Percentiles rank a stretch among this genome's conserved stretches.
phyloP scores from a whole-genome alignment of 352 stramenopile species.

The Phytophthora rubi region DNA sequence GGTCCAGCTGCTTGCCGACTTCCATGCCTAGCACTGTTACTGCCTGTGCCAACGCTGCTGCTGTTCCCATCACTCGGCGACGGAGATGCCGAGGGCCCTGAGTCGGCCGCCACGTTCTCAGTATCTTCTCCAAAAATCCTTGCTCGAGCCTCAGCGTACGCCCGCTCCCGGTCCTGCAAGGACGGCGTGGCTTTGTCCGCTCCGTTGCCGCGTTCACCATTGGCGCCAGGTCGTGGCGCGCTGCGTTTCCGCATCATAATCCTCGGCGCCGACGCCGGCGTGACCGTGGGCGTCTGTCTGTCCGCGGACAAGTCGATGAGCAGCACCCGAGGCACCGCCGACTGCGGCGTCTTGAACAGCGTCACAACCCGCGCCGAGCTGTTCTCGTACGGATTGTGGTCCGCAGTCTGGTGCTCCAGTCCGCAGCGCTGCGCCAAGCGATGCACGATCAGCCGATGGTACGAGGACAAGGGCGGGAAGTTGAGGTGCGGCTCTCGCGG shows the following conservation, averaged over 20 bases:
- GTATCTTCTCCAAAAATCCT: constrained; percentile 92
- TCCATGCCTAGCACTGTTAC: constrained; percentile 23
- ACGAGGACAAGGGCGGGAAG: constrained; percentile 87
- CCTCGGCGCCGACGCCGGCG: constrained; percentile 82
- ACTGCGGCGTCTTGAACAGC: constrained; percentile 87
- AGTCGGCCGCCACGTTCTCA: constrained; percentile 26
- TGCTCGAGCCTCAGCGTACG: constrained; percentile 94
- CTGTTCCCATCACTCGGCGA: constrained; percentile 18
- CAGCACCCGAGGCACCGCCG: constrained; percentile 75
- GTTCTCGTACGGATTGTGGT: constrained; percentile 75
- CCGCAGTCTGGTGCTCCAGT: constrained; percentile 89
- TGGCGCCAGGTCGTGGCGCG: constrained; percentile 39
- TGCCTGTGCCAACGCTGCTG: constrained; percentile 4
- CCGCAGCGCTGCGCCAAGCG: constrained; percentile 93
- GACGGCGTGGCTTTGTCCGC: constrained; percentile 68
- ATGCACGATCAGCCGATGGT: constrained; percentile 92
- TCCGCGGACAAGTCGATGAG: constrained; percentile 89
- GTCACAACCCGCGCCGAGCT: constrained; percentile 86
- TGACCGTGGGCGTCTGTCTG: constrained; percentile 62
- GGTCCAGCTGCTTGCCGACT: constrained; percentile 61
- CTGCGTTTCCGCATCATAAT: constrained; percentile 93
- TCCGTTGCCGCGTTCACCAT: constrained; percentile 53
- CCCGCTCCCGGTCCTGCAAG: constrained; percentile 93
- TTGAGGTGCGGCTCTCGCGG: constrained; percentile 69
- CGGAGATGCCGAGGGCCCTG: constrained; percentile 32